Percentiles rank a stretch among this genome's conserved stretches.
These are phyloP conservation scores for Rubroboletus pulcherrimus DNA, from an alignment of 768 basidiomycete genomes.

Conservation along the genomic window DNA sequence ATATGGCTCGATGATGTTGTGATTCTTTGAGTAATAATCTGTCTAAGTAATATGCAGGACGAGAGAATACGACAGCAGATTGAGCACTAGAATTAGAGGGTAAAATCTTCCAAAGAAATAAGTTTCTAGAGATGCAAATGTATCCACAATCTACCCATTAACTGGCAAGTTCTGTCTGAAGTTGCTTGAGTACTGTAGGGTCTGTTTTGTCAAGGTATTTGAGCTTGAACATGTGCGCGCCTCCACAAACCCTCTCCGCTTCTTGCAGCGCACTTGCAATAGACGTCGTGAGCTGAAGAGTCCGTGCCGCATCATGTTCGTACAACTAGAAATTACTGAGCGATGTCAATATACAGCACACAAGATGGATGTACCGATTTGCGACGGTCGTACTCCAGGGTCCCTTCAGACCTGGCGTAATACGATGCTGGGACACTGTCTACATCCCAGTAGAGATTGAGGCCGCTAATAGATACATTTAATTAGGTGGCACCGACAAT, in stretches of 20 bases:
- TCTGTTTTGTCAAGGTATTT: conserved; percentile 65
- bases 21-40: background rate
- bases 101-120: background rate
- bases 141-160: background rate
- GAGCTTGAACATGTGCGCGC: conserved; percentile 54
- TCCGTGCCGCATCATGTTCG: conserved; percentile 70
- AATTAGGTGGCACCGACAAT: background rate
- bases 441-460: conserved; percentile 69
- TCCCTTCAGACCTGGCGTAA: conserved; percentile 63
- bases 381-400: conserved; percentile 73
- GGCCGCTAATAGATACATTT: conserved; percentile 19
- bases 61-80: conserved; percentile 1
- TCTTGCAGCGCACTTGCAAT: conserved; percentile 57
- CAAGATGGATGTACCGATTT: conserved; percentile 48
- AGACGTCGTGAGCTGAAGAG: conserved; percentile 55
- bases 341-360: conserved; percentile 1
- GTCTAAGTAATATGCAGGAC: background rate
- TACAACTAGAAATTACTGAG: conserved; percentile 49
- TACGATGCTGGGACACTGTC: conserved; percentile 54
- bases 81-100: background rate
- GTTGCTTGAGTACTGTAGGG: conserved; percentile 68
- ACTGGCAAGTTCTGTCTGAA: conserved; percentile 47
- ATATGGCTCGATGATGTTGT: conserved; percentile 7
- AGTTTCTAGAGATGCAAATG: background rate
- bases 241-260: conserved; percentile 59